A percentile compares a stretch with the other conserved stretches of the same genome.
phyloP scores from a whole-genome alignment of 768 basidiomycete genomes.

The Lactarius quietus region DNA sequence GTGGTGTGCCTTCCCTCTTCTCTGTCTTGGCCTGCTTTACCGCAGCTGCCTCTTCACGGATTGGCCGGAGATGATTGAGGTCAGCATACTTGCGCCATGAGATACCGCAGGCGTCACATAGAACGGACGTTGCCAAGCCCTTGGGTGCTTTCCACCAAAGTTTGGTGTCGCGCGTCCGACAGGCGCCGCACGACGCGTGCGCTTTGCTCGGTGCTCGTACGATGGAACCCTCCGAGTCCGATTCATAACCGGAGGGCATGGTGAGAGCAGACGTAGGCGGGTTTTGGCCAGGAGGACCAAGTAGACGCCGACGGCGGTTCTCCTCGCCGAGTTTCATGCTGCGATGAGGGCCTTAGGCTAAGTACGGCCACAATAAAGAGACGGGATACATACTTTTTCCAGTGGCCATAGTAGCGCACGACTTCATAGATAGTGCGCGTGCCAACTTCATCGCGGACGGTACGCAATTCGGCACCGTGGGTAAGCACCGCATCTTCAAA shows the following conservation, averaged over 20 bases:
- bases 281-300: slow-evolving; percentile 9
- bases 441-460: slow-evolving; percentile 69
- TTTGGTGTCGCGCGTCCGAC: slow-evolving; percentile 73
- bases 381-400: slow-evolving; percentile 64
- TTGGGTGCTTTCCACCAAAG: slow-evolving; percentile 94
- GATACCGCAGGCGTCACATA: slow-evolving; percentile 83
- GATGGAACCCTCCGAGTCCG: slow-evolving; percentile 77
- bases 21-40: slow-evolving; percentile 37
- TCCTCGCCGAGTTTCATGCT: slow-evolving; percentile 71
- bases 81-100: slow-evolving; percentile 95
- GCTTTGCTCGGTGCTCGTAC: slow-evolving; percentile 52
- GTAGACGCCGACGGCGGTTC: slow-evolving; percentile 35
- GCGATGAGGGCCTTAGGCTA: slow-evolving; percentile 5
- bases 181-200: slow-evolving; percentile 71
- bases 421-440: slow-evolving; percentile 70
- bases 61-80: slow-evolving; percentile 61
- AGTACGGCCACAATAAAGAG: slow-evolving; percentile 2
- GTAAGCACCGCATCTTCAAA: slow-evolving; percentile 72
- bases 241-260: slow-evolving; percentile 28
- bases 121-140: slow-evolving; percentile 67
- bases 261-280: not conserved
- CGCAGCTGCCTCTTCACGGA: slow-evolving; percentile 61
- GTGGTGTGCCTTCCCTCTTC: slow-evolving; percentile 60
- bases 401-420: slow-evolving; percentile 79
- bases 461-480: slow-evolving; percentile 79